Conservation (phyloP, 805 yeast species). For the Saccharomycopsis fermentans region DNA sequence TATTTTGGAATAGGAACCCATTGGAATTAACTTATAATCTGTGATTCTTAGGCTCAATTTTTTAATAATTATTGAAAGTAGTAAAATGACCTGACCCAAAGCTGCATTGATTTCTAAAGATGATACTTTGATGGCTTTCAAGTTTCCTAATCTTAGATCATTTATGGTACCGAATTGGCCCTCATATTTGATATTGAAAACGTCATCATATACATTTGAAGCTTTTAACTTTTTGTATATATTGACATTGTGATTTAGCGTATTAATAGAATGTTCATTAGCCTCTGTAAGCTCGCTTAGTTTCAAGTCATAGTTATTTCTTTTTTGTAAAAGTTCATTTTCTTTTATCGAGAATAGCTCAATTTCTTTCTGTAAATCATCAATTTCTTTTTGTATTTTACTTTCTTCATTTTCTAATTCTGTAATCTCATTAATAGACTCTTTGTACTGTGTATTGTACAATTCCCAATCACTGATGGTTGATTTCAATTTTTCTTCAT, state of each 20-base stretch:
- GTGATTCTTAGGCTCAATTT: constrained; percentile 45
- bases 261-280: constrained; percentile 51
- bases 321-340: constrained; percentile 33
- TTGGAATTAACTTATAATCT: constrained; percentile 60
- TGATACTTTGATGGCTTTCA: constrained; percentile 51
- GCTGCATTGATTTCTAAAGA: constrained; percentile 93
- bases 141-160: constrained; percentile 69
- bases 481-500: constrained; percentile 19
- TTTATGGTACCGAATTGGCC: constrained; percentile 84
- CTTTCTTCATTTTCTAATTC: constrained; percentile 30
- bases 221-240: constrained; percentile 63
- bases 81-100: constrained; percentile 68
- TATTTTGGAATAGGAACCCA: constrained; percentile 77
- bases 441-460: constrained; percentile 31
- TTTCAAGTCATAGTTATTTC: constrained; percentile 49
- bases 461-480: constrained; percentile 21
- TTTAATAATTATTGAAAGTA: constrained; percentile 54
- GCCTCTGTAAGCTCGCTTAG: constrained; percentile 41
- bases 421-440: constrained; percentile 37
- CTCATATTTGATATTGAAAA: constrained; percentile 75
- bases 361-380: constrained; percentile 40
- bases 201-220: constrained; percentile 73
- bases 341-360: constrained; percentile 38
- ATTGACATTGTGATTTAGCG: constrained; percentile 49
- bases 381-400: constrained; percentile 34